A percentile compares a stretch with the other conserved stretches of the same genome.
These are phyloP conservation scores for Spathaspora boniae DNA, from an alignment of 805 yeast genomes.

Conservation along the genomic window DNA sequence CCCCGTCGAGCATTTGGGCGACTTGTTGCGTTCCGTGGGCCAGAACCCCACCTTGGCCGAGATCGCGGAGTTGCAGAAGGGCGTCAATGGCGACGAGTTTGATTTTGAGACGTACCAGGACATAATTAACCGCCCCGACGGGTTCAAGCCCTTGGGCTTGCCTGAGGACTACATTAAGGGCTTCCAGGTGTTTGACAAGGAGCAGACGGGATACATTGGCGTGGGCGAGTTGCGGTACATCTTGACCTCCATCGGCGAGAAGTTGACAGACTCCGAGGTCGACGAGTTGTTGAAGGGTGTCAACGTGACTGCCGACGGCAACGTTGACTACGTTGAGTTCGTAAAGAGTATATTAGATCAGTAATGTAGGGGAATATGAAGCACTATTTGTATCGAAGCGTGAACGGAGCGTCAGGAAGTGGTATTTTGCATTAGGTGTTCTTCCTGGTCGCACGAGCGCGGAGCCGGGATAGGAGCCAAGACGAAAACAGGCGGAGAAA, in stretches of 20 bases:
- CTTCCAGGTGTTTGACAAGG: constrained; percentile 97
- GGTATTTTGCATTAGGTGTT: background rate
- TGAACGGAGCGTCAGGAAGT: background rate
- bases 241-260: constrained; percentile 94
- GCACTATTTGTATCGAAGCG: background rate
- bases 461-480: too few species aligned
- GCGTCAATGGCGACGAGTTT: constrained; percentile 49
- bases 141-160: constrained; percentile 82
- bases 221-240: constrained; percentile 96
- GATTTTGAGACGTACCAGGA: constrained; percentile 75
- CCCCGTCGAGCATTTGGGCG: constrained; percentile 81
- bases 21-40: constrained; percentile 92
- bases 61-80: constrained; percentile 48
- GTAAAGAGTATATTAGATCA: constrained; percentile 92
- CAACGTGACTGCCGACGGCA: constrained; percentile 87
- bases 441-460: too few species aligned
- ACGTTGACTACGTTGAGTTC: constrained; percentile 91
- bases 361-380: constrained; percentile 27
- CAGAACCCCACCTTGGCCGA: constrained; percentile 96
- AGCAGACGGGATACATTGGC: constrained; percentile 90
- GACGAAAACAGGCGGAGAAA: too few species aligned
- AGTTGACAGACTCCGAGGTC: constrained; percentile 83
- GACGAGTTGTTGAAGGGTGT: constrained; percentile 96
- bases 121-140: constrained; percentile 81
- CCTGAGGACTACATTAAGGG: constrained; percentile 87